These are phyloP conservation scores for Talaromyces amestolkiae DNA, from an alignment of 2,329 filamentous ascomycete genomes.

Conservation along the genomic window DNA sequence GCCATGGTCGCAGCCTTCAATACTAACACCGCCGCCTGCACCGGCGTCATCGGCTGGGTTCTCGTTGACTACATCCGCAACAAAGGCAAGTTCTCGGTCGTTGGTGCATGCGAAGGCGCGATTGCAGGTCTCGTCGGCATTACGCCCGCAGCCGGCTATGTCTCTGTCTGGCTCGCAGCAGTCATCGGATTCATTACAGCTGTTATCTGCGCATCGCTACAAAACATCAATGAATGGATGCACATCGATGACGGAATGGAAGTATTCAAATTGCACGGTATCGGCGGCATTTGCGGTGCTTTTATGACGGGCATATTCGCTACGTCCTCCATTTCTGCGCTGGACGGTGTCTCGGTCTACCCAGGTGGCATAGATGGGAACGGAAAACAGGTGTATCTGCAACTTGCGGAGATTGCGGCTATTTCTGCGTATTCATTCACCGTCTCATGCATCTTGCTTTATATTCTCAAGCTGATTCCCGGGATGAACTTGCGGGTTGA, in stretches of 20 bases:
- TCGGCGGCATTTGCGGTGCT: constrained; percentile 57
- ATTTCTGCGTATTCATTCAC: constrained; percentile 55
- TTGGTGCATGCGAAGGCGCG: constrained; percentile 57
- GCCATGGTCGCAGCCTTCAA: constrained; percentile 58
- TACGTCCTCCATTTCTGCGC: constrained; percentile 38
- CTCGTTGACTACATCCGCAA: constrained; percentile 53
- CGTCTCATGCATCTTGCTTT: constrained; percentile 52
- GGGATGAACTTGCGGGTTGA: constrained; percentile 54
- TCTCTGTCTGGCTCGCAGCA: constrained; percentile 54
- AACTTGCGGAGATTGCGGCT: constrained; percentile 56
- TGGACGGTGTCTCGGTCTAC: constrained; percentile 50
- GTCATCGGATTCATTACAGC: constrained; percentile 57
- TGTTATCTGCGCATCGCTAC: constrained; percentile 49
- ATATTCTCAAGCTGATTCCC: constrained; percentile 55
- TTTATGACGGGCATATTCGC: constrained; percentile 61
- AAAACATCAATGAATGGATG: constrained; percentile 55
- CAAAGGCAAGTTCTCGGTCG: constrained; percentile 54
- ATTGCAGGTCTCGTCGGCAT: constrained; percentile 62
- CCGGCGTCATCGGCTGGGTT: constrained; percentile 56
- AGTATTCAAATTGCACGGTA: constrained; percentile 59
- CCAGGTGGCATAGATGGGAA: constrained; percentile 56
- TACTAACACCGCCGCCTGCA: constrained; percentile 56
- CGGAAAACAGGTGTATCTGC: constrained; percentile 55
- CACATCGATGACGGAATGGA: constrained; percentile 59
- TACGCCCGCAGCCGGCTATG: constrained; percentile 55